Conservation (phyloP, 352 stramenopile species). For the Globisporangium paroecandrum region DNA sequence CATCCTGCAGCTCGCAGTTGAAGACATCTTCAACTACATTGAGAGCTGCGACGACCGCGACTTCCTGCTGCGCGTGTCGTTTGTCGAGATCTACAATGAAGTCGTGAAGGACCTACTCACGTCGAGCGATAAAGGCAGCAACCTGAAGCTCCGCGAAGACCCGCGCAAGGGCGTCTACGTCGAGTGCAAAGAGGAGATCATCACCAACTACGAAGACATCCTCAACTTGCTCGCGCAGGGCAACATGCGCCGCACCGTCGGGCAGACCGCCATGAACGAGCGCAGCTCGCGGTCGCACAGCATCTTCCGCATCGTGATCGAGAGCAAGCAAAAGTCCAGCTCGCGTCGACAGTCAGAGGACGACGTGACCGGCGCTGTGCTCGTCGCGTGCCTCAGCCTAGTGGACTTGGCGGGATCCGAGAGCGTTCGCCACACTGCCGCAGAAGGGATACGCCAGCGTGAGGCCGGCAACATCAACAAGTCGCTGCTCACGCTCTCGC, state of each 20-base stretch:
- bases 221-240: constrained; percentile 58
- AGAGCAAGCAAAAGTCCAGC: constrained; percentile 66
- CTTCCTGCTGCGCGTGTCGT: constrained; percentile 96
- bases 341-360: constrained; percentile 58
- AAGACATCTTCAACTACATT: constrained; percentile 93
- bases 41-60: constrained; percentile 80
- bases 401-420: constrained; percentile 98
- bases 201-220: constrained; percentile 76
- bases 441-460: constrained; percentile 92
- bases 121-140: constrained; percentile 35
- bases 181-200: constrained; percentile 93
- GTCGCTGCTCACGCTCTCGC: constrained; percentile 93
- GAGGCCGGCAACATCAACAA: constrained; percentile 97
- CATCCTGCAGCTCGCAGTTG: constrained; percentile 91
- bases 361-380: constrained; percentile 74
- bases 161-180: constrained; percentile 96
- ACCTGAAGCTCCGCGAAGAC: constrained; percentile 91
- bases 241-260: constrained; percentile 59
- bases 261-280: constrained; percentile 80
- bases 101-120: constrained; percentile 95
- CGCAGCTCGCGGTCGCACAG: constrained; percentile 75
- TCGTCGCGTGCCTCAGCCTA: constrained; percentile 94
- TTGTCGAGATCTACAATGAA: constrained; percentile 99
- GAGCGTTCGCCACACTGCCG: constrained; percentile 93
- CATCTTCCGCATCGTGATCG: constrained; percentile 82